A percentile compares a stretch with the other conserved stretches of the same genome.
Conservation (phyloP, 1,284 basidiomycete species). For the Puccinia polysora region DNA sequence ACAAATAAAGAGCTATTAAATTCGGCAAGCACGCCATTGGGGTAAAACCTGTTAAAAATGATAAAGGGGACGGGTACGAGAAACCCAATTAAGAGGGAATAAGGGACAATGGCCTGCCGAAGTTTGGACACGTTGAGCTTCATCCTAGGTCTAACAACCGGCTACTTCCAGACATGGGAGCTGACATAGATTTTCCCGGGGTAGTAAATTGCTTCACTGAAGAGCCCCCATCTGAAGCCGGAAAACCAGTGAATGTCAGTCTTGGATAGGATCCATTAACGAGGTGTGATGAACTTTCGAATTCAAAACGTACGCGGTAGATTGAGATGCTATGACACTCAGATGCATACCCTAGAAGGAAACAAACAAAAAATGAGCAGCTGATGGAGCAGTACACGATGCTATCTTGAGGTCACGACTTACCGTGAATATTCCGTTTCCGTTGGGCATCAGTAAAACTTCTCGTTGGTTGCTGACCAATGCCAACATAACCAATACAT, state of each 20-base stretch:
- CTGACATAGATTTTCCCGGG: slow-evolving; percentile 30
- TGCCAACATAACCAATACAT: slow-evolving; percentile 22
- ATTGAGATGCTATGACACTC: slow-evolving; percentile 21
- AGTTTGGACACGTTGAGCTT: too few relatives aligned
- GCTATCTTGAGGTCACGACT: too few relatives aligned
- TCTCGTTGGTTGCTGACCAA: slow-evolving; percentile 32
- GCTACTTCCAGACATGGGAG: too few relatives aligned
- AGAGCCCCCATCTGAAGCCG: slow-evolving; percentile 26
- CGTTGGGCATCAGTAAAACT: slow-evolving; percentile 24
- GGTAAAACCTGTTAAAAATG: not conserved
- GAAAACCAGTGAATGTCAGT: not conserved
- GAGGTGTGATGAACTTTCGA: too few relatives aligned
- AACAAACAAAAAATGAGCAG: not conserved
- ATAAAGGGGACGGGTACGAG: slow-evolving; percentile 27
- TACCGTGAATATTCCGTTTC: slow-evolving; percentile 41
- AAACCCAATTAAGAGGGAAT: slow-evolving; percentile 10
- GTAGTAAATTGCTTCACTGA: slow-evolving; percentile 19
- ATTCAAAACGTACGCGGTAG: slow-evolving; percentile 29
- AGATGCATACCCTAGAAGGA: slow-evolving; percentile 9
- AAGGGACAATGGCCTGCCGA: slow-evolving; percentile 1
- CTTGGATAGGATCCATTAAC: not conserved
- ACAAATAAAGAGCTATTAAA: slow-evolving; percentile 18
- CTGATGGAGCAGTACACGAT: too few relatives aligned
- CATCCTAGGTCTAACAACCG: too few relatives aligned
- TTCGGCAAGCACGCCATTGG: not conserved